Base-by-base conservation (phyloP, 257 asterid species). In the Solanum sejunctum region DNA sequence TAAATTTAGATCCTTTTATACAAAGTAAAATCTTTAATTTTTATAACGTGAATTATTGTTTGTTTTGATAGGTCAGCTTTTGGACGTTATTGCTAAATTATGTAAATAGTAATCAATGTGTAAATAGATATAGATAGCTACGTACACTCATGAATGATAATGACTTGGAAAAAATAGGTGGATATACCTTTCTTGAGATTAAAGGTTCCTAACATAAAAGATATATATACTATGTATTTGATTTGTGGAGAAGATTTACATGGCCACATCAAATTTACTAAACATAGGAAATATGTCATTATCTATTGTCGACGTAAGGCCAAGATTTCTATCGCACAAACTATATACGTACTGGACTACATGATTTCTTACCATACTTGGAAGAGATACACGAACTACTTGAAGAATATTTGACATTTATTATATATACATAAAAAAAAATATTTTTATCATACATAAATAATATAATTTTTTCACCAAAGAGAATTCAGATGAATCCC, bases 151-250 rank as follows among this genome's bases (percentile, higher is more conserved):
- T 61, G 57, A 61, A 41, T 66, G 58, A 43, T 20, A 23, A 9
- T 45, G 20, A 41, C 61, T 83, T 83, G 63, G 3, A 81, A 84
- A 28, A 21, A 36, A 73, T 82, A 60, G 83, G 81, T 84, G 71
- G 79, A 82, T 83, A 90, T 70, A 85, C 89, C 90, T 91, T 90
- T 88, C 89, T 84, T 84, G 43, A 84, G 81, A 81, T 85, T 79
- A 78, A 88, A 86, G 85, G 39, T 26, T 80, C 83, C 82, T 56
- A 63, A 52, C 41, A 51, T 58, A 6, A 10, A 81, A 67, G 17
- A 84, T 60, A 84, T 82, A 13, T 10, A 15, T 16, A 63, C 4
- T 8, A 6, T 41, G 8, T 21, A 47, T 81, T 84, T 36, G 10
- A 58, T 41, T 41, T 70, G 84, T 13, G 11, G 60, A 61, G 20